Base-by-base conservation (phyloP, 768 basidiomycete genomes). In the Naganishia vishniacii region DNA sequence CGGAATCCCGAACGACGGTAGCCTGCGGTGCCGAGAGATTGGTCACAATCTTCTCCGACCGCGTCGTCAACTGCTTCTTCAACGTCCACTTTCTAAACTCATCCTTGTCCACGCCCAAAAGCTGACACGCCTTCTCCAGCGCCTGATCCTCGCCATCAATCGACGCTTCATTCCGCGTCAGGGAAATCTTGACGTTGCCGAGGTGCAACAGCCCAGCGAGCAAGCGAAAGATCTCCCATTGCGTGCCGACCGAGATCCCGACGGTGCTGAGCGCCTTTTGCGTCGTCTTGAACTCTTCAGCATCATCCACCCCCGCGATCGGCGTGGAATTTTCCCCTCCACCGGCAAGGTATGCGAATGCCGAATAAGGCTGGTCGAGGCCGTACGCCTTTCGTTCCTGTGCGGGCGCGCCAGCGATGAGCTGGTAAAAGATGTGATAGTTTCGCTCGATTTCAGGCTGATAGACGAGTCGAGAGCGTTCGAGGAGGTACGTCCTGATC, bases 51-150 rank as follows among this genome's bases (percentile, higher is more conserved):
- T 94, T 98, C 80, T 99, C 95, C 16, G 86, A 85, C 46, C 95
- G 85, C 1, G 95, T 95, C 26, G 84, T 84, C 67, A 99, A 88
- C 79, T 98, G 95, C 79, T 93, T 98, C 82, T 98, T 98, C 79
- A 95, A 79, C 1, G 89, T 93, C 95, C 95, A 99, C 77, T 89
- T 97, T 81, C 90, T 97, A 83, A 99, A 99, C 65, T 98, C 95
- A 18, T 85, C 82, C 31, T 88, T 80, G 59, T 88, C 86, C 61
- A 99, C 84, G 13, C 95, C 95, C 48, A 99, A 81, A 75, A 99
- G 89, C 3, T 88, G 85, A 1, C 91, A 91, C 18, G 92, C 87
- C 45, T 91, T 80, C 37, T 85, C 80, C 31, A 98, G 81, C 18
- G 88, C 84, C 16, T 88, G 75, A 73, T 98, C 94, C 51, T 83